Evolutionary conservation across 805 yeast genomes (phyloP), one percentile per base, ranked within the genome.

Genomic region (Scheffersomyces stipitis): DNA sequence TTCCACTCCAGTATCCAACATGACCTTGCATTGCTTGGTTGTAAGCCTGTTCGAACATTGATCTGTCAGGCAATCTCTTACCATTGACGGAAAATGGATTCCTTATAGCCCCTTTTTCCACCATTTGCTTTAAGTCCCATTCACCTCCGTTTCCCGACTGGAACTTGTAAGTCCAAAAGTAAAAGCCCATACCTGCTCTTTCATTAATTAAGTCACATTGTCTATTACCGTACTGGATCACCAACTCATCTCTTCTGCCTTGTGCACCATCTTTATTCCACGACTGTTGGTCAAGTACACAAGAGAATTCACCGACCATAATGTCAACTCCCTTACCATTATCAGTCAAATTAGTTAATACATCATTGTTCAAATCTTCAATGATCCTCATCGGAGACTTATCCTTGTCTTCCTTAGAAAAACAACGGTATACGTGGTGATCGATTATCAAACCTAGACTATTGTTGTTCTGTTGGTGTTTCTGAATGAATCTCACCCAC

Each of bases 111-210:
- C 87, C 88, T 35, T 64, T 62, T 15, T 82, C 80, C 15, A 73
- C 66, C 89, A 86, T 86, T 26, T 88, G 85, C 16, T 74, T 71
- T 62, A 87, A 83, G 33, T 93, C 97, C 98, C 98, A 91, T 63
- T 88, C 97, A 12, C 98, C 98, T 29, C 97, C 97, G 53, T 82
- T 83, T 2, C 97, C 97, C 39, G 80, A 71, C 55, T 83, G 78
- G 54, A 90, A 90, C 62, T 88, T 87, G 58, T 66, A 85, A 2
- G 96, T 86, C 98, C 98, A 91, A 62, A 93, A 91, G 60, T 74
- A 90, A 40, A 77, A 72, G 0, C 98, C 98, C 38, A 79, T 74
- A 7, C 70, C 58, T 1, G 91, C 82, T 24, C 83, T 62, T 26
- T 73, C 49, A 4, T 57, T 52, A 52, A 85, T 76, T 4, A 75